Evolutionary conservation across 306 rosid genomes (phyloP).

Genomic region (Hippophae tibetana): DNA sequence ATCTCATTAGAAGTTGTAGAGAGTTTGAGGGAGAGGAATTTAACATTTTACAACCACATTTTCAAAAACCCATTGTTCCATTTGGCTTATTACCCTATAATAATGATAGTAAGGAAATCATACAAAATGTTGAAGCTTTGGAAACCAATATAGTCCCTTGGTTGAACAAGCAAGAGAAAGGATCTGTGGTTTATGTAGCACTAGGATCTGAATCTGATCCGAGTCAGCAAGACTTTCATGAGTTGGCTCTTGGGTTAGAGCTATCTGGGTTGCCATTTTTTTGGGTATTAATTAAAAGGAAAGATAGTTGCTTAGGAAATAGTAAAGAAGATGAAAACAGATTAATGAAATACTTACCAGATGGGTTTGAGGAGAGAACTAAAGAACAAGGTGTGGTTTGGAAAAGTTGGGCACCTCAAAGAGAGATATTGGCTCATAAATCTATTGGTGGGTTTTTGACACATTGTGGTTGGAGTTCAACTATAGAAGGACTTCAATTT

Average conservation of each 20-base stretch:
- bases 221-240: slow-evolving; percentile 13
- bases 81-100: slow-evolving; percentile 24
- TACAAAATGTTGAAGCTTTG: slow-evolving; percentile 3
- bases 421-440: slow-evolving; percentile 41
- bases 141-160: neutral
- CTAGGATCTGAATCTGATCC: slow-evolving; percentile 36
- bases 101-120: neutral
- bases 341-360: neutral
- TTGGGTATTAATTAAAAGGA: slow-evolving; percentile 18
- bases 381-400: slow-evolving; percentile 33
- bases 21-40: slow-evolving; percentile 22
- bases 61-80: slow-evolving; percentile 18
- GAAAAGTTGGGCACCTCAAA: slow-evolving; percentile 67
- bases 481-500: slow-evolving; percentile 36
- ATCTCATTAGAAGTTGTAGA: slow-evolving; percentile 12
- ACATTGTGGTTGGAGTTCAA: slow-evolving; percentile 68
- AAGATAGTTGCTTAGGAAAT: neutral
- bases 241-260: slow-evolving; percentile 45
- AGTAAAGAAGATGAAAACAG: neutral
- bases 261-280: slow-evolving; percentile 41
- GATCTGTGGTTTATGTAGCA: slow-evolving; percentile 53
- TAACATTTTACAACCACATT: neutral
- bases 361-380: slow-evolving; percentile 24
- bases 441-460: slow-evolving; percentile 54
- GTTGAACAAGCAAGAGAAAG: slow-evolving; percentile 13